A percentile compares a stretch with the other conserved stretches of the same genome.
Evolutionary conservation across 768 basidiomycete species (phyloP).

Genomic region (Suillus luteus): DNA sequence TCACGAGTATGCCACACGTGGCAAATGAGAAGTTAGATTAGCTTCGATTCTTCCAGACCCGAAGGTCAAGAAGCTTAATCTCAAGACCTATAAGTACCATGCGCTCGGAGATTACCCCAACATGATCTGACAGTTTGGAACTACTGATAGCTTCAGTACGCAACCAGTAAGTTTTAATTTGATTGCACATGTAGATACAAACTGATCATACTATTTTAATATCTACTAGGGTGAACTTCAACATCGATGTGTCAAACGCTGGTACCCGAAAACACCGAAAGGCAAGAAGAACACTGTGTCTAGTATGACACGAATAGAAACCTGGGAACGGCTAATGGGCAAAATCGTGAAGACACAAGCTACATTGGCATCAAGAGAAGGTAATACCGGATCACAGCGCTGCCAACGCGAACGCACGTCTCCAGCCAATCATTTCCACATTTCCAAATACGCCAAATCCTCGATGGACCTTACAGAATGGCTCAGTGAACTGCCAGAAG

Average conservation of each 20-base stretch:
- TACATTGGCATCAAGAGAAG: constrained; percentile 5
- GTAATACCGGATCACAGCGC: neutral
- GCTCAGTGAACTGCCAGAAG: neutral
- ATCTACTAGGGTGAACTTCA: constrained; percentile 37
- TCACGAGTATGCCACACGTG: neutral
- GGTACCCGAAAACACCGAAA: constrained; percentile 40
- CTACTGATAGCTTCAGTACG: constrained; percentile 39
- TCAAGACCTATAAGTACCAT: constrained; percentile 17
- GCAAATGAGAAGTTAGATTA: neutral
- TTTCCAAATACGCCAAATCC: constrained; percentile 18
- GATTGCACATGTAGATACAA: neutral
- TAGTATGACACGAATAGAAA: constrained; percentile 31
- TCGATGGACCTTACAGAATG: constrained; percentile 19
- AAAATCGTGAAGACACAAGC: constrained; percentile 13
- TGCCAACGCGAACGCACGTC: constrained; percentile 15
- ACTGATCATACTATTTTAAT: neutral
- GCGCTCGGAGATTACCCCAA: constrained; percentile 15
- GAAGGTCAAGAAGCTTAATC: neutral
- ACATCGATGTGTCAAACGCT: constrained; percentile 37
- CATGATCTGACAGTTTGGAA: constrained; percentile 24
- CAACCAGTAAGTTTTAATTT: constrained; percentile 22
- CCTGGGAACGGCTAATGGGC: constrained; percentile 20
- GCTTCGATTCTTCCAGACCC: neutral
- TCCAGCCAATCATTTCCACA: constrained; percentile 31
- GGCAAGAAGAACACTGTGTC: constrained; percentile 15